Evolutionary conservation across 208 protist genomes (phyloP).

Genomic region (Trypanosoma conorhini): DNA sequence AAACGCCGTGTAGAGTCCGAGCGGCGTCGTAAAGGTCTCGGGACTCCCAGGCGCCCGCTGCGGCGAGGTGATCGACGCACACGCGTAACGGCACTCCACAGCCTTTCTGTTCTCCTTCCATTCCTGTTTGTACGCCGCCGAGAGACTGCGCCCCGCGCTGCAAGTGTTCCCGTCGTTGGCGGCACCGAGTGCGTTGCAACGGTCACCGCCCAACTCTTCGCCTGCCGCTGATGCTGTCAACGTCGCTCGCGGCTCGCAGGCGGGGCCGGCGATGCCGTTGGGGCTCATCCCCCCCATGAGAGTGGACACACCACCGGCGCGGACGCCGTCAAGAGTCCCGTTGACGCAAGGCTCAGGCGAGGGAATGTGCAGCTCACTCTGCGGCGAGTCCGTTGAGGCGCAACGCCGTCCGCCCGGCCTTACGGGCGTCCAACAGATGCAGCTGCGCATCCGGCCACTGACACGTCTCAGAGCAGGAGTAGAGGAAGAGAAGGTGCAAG

Average conservation of each 20-base stretch:
- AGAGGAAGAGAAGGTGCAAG: constrained; percentile 10
- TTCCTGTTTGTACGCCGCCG: not conserved
- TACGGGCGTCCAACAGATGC: constrained; percentile 3
- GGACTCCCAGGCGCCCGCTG: not conserved
- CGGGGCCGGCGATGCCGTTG: not conserved
- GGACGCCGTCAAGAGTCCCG: no score
- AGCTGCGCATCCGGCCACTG: not conserved
- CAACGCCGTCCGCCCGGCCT: not conserved
- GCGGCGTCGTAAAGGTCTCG: not conserved
- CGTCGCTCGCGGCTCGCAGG: not conserved
- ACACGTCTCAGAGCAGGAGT: not conserved
- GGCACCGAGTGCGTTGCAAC: not conserved
- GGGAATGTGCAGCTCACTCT: constrained; percentile 23
- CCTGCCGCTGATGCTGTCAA: not conserved
- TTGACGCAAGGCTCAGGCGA: constrained; percentile 1
- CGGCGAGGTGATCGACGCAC: not conserved
- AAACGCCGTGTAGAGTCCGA: not conserved
- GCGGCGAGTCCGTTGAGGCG: not conserved
- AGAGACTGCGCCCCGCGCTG: not conserved
- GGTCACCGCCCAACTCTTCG: not conserved
- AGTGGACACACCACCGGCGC: not conserved
- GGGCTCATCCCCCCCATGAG: not conserved
- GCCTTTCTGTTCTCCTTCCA: not conserved
- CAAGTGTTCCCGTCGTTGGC: not conserved
- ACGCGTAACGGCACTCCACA: not conserved